Evolutionary conservation across 2,329 filamentous ascomycete species (phyloP), one percentile per base, ranked within the genome.

Genomic region (Mycosphaerella sp.): DNA sequence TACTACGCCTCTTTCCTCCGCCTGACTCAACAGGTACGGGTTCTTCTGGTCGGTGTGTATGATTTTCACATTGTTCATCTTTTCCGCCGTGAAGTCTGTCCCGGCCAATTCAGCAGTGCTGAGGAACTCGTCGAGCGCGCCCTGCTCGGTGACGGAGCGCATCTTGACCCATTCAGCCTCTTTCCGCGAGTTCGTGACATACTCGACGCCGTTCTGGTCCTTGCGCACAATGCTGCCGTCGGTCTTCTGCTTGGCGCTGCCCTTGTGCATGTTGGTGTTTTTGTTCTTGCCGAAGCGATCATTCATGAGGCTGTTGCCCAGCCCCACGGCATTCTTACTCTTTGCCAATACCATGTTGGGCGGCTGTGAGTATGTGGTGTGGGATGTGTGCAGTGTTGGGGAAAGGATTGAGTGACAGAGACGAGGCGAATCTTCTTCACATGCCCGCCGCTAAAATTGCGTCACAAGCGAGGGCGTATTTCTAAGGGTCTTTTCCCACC

Each of bases 121-220:
- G 60, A 98, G 77, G 72, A 98, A 98, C 72, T 98, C 93, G 72
- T 98, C 93, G 58, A 98, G 83, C 43, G 91, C 91, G 63, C 86
- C 91, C 74, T 98, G 93, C 77, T 98, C 89, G 4, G 93, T 98
- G 64, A 98, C 88, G 71, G 89, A 95, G 76, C 92, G 89, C 93
- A 98, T 97, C 79, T 97, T 98, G 69, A 97, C 89, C 90, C 91
- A 98, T 64, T 89, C 81, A 36, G 92, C 93, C 75, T 97, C 91
- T 70, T 95, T 85, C 64, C 84, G 85, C 61, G 87, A 86, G 70
- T 95, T 96, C 46, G 89, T 93, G 65, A 97, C 84, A 71, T 98
- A 98, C 78, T 86, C 65, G 14, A 64, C 59, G 17, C 57, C 62
- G 38, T 66, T 51, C 57, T 64, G 67, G 67, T 67, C 71, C 29